Evolutionary conservation across 2,329 filamentous ascomycete species (phyloP).

Genomic region (Ophiocordyceps sinensis): DNA sequence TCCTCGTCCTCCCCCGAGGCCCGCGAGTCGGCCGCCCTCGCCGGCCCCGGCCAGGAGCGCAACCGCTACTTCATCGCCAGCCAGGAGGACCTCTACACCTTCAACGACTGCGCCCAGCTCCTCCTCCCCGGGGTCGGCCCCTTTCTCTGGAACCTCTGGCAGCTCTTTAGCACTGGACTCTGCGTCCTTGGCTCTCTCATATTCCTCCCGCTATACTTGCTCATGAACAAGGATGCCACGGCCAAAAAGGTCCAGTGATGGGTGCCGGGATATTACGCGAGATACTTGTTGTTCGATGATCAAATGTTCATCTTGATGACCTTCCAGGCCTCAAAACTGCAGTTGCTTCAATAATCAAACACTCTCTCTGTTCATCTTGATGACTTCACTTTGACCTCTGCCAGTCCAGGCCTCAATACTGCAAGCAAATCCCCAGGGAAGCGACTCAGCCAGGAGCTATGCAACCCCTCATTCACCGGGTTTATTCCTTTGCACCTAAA

Average conservation of each 20-base stretch:
- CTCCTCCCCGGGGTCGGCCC: conserved; percentile 44
- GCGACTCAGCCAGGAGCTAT: too few relatives aligned
- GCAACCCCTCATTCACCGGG: too few relatives aligned
- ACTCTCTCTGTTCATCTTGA: neutral
- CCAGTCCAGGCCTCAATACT: too few relatives aligned
- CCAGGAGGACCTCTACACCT: conserved; percentile 74
- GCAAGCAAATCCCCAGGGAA: neutral
- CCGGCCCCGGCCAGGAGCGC: conserved; percentile 8
- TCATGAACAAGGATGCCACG: conserved; percentile 12
- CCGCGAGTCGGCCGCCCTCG: conserved; percentile 5
- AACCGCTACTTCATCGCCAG: conserved; percentile 51
- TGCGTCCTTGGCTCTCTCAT: conserved; percentile 45
- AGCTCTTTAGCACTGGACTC: conserved; percentile 47
- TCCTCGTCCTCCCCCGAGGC: conserved; percentile 1
- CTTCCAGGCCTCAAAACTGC: too few relatives aligned
- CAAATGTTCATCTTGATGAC: too few relatives aligned
- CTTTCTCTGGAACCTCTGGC: conserved; percentile 40
- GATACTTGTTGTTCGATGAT: too few relatives aligned
- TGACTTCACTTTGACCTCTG: too few relatives aligned
- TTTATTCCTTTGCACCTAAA: neutral
- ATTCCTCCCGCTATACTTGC: conserved; percentile 19
- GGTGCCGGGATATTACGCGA: too few relatives aligned
- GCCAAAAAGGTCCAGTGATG: conserved; percentile 4
- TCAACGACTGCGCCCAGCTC: conserved; percentile 63
- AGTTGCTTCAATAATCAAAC: neutral